Base-by-base conservation (phyloP, 2,329 filamentous ascomycete genomes). In the Epichloe hybrida region DNA sequence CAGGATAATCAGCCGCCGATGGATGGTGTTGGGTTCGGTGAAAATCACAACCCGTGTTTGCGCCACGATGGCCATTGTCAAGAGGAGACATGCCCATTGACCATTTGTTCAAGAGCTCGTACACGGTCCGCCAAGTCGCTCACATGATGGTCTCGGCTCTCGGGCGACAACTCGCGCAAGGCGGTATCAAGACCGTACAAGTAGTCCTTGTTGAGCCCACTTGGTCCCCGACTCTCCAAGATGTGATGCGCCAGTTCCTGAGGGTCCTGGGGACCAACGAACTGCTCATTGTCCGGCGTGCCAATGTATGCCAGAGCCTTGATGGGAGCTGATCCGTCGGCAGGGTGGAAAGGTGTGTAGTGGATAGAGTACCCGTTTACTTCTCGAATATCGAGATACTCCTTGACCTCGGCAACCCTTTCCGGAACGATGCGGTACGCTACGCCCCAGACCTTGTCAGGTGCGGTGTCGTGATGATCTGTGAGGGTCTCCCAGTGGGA, bases 321-420 rank as follows among this genome's bases (percentile, higher is more conserved):
- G 59, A 80, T 75, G 20, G 67, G 58, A 4, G 62, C 51, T 13
- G 64, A 61, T 27, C 62, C 62, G 55, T 71, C 66, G 41, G 66
- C 63, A n/a, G 67, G 60, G 59, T 90, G 74, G 66, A 97, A 96
- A 0, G 85, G 81, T 31, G 89, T 88, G 66, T 89, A 88, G 68
- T 96, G 90, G 57, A 95, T 94, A 50, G 83, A 87, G 69, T 98
- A 98, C 27, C 93, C 93, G 69, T 97, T 95, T 63, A 97, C 95
- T 69, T 98, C 93, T 44, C 93, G 84, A 57, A 96, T 91, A 67
- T 97, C 90, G 46, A 98, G 86, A 65, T 96, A 96, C 52, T 83
- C 77, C 58, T 87, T 84, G 4, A 96, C 91, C 69, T 91, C 84
- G 53, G 81, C 76, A 21, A 94, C 88, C 57, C 82, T 77, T 2